Percentiles rank a stretch among this genome's conserved stretches.
Evolutionary conservation across 805 yeast genomes (phyloP).

Genomic region (Kurtzmaniella fragi): DNA sequence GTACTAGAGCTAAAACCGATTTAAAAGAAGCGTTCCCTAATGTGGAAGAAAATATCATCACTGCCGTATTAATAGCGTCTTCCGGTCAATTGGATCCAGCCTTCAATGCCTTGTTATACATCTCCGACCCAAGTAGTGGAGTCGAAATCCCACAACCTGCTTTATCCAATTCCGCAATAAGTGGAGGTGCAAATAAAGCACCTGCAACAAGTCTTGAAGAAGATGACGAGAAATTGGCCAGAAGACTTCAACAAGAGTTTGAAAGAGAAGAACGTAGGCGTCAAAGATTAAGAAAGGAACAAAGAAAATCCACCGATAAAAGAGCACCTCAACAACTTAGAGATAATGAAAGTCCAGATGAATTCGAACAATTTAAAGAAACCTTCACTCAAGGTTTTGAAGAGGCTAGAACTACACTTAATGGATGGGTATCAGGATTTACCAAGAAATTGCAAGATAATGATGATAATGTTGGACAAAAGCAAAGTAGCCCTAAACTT

Average conservation of each 20-base stretch:
- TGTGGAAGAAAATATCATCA: conserved; percentile 62
- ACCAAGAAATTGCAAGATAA: conserved; percentile 43
- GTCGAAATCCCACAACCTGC: conserved; percentile 44
- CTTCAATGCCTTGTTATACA: conserved; percentile 76
- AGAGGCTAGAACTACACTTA: conserved; percentile 72
- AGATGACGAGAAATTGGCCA: conserved; percentile 81
- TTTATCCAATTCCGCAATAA: conserved; percentile 2
- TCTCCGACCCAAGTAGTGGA: conserved; percentile 64
- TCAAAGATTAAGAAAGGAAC: conserved; percentile 10
- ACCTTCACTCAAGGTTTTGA: conserved; percentile 70
- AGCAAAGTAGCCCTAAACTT: conserved; percentile 23
- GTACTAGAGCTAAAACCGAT: conserved; percentile 48
- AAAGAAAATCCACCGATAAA: conserved; percentile 7
- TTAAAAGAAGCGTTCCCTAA: conserved; percentile 84
- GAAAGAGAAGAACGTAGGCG: conserved; percentile 34
- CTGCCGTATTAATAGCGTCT: conserved; percentile 82
- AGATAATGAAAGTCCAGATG: conserved; percentile 40
- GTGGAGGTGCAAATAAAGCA: background rate
- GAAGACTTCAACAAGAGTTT: conserved; percentile 68
- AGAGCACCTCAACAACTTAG: conserved; percentile 11
- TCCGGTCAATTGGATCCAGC: conserved; percentile 78
- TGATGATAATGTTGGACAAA: conserved; percentile 10
- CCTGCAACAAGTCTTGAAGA: conserved; percentile 6
- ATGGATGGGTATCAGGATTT: conserved; percentile 72
- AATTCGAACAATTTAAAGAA: conserved; percentile 61